Evolutionary conservation across 2,329 filamentous ascomycete species (phyloP), one percentile per base, ranked within the genome.

Genomic region (Fusarium sp.): DNA sequence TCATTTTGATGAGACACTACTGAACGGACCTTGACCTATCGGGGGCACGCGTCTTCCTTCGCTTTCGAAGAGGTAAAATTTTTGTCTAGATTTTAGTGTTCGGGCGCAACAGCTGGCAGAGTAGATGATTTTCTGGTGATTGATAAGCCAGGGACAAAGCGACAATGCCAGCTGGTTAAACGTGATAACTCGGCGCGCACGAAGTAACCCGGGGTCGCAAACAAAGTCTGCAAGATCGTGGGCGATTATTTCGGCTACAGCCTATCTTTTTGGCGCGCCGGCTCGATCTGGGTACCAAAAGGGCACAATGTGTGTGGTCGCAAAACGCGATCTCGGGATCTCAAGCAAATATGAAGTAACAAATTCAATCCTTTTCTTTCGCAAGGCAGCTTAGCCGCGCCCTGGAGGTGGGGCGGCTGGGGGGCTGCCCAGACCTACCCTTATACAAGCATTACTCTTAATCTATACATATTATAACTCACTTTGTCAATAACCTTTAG

Each of bases 1-100:
- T 75, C 75, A 77, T 77, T 15, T 44, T 70, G 40, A 46, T 25
- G 24, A 19, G 24, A 5, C 44, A 28, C 44, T 22, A 10, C 19
- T 13, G 19, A 24, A 11, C 11, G 26, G 25, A 8, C 10, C 42
- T 41, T 25, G n/a, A 19, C 5, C 5, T 12, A 29, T 15, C 26
- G 25, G 15, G n/a, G 22, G 29, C 12, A 25, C 15, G 29, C 34
- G n/a, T 8, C 13, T 29, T 28, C 25, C 25, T 40, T n/a, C 29
- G 22, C 25, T n/a, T n/a, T 32, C 22, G 24, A 35, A 26, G 32
- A 28, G 25, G 24, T 4, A n/a, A 26, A 35, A 26, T 10, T 36
- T 8, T 24, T 36, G 19, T 19, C 19, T 19, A 19, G 19, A 19
- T 10, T 22, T 26, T 25, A 12, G 12, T 25, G 19, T 44, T 32